phyloP scores from a whole-genome alignment of 78 protist species.

The Emiliania huxleyi region DNA sequence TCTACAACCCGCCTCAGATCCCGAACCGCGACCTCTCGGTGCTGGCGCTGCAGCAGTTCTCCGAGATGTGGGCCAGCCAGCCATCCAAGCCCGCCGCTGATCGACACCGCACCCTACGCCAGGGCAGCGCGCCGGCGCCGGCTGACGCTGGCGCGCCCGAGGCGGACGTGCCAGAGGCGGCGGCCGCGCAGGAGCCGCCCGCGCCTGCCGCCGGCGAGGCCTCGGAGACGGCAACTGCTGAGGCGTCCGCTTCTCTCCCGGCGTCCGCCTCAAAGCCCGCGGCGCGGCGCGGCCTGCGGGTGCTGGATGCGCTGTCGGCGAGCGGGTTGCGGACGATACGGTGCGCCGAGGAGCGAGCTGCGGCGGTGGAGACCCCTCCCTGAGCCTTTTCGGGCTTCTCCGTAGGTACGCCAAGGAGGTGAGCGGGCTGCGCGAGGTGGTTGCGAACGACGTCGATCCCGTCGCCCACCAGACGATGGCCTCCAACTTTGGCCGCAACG shows the following conservation, averaged over 20 bases:
- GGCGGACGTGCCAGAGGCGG: too few relatives aligned
- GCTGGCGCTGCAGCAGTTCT: neutral
- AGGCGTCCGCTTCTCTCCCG: too few relatives aligned
- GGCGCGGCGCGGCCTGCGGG: slow-evolving; percentile 47
- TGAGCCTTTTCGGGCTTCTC: too few relatives aligned
- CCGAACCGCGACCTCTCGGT: slow-evolving; percentile 93
- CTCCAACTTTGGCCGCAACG: slow-evolving; percentile 74
- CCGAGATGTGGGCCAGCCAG: neutral
- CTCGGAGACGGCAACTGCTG: neutral
- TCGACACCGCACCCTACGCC: too few relatives aligned
- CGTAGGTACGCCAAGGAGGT: slow-evolving; percentile 85
- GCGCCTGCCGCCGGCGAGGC: neutral
- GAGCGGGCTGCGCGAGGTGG: slow-evolving; percentile 49
- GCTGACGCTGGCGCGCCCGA: too few relatives aligned
- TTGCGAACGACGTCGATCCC: slow-evolving; percentile 88
- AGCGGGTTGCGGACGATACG: slow-evolving; percentile 91
- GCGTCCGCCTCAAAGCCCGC: too few relatives aligned
- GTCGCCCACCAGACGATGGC: slow-evolving; percentile 83
- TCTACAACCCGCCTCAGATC: slow-evolving; percentile 93
- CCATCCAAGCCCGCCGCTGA: too few relatives aligned
- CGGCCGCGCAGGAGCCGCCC: too few relatives aligned
- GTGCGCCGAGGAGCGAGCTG: slow-evolving; percentile 82
- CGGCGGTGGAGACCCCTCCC: too few relatives aligned
- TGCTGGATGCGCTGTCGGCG: slow-evolving; percentile 96
- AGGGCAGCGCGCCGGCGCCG: too few relatives aligned